Percentiles rank a stretch among this genome's conserved stretches.
Evolutionary conservation across 331 rosid species (phyloP).

Genomic region (Rosa hybrid): DNA sequence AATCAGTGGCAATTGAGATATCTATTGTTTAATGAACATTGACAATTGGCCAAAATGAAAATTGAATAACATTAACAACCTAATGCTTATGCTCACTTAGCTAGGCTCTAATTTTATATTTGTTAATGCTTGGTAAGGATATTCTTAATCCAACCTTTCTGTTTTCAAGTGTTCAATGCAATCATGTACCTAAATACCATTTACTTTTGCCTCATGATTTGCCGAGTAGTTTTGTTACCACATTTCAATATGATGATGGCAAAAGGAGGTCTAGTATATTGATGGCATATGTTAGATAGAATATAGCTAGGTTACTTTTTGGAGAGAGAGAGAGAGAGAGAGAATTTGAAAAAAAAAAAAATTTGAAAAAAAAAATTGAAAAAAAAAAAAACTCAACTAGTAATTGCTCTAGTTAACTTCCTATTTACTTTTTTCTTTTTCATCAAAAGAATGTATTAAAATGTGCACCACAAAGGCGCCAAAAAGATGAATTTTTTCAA

Average conservation of each 20-base stretch:
- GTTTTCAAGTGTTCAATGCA: constrained; percentile 26
- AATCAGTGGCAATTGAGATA: constrained; percentile 15
- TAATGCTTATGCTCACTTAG: neutral
- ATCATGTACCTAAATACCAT: constrained; percentile 35
- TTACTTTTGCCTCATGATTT: constrained; percentile 31
- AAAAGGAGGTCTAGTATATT: neutral
- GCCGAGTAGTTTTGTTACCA: constrained; percentile 1
- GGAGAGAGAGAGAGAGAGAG: too few relatives aligned
- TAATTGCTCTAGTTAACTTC: too few relatives aligned
- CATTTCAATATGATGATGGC: neutral
- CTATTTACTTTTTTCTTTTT: too few relatives aligned
- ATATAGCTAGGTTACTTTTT: neutral
- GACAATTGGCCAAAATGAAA: neutral
- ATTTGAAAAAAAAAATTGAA: too few relatives aligned
- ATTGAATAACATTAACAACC: constrained; percentile 12
- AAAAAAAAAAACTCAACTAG: too few relatives aligned
- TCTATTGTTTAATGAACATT: constrained; percentile 2
- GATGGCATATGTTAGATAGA: neutral
- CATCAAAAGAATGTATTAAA: too few relatives aligned
- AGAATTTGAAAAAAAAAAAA: too few relatives aligned
- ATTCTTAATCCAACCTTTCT: constrained; percentile 20
- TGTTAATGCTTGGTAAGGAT: constrained; percentile 12
- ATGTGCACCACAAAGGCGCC: too few relatives aligned
- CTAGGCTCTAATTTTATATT: neutral
- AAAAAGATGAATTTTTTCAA: too few relatives aligned